Evolutionary conservation across 2,329 filamentous ascomycete species (phyloP), one percentile per base, ranked within the genome.

Genomic region (Aspergillus ustus): DNA sequence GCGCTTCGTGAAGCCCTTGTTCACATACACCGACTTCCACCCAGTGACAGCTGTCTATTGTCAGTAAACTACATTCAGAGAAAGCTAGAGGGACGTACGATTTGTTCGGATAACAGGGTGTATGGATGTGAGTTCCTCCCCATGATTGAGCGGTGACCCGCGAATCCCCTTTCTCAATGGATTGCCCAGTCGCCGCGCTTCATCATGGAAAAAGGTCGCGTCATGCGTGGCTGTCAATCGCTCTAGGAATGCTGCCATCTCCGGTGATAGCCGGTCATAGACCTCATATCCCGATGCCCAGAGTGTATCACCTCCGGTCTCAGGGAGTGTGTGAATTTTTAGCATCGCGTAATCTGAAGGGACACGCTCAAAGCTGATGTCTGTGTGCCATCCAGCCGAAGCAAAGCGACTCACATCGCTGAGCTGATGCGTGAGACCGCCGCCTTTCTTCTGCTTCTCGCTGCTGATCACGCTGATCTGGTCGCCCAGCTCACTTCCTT

Each of bases 271-370:
- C 34, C 86, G 82, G 69, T 90, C 87, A 68, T 88, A 90, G 7
- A 89, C 73, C 68, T 90, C 87, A 68, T 89, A 89, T 0, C 86
- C 87, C 1, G 85, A 87, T 0, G 87, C 87, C 87, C 87, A 90
- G 4, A 90, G 81, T 0, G 88, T 89, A 71, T 88, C 84, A 46
- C 85, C 81, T 6, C 85, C 85, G 0, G 82, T 86, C 52, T 78
- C 76, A 0, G 86, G 87, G 0, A 89, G 75, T 45, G 84, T 77
- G 7, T 82, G 82, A 2, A 89, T 77, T 54, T 86, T 83, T 25
- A 90, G 77, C 7, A 85, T 80, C 0, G 86, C 82, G 67, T 90
- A 91, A 72, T 90, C 88, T 7, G 83, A 83, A 0, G 89, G 88
- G 2, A 86, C 77, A 0, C 83, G 84, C 76, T 91, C 88, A 62